phyloP scores from a whole-genome alignment of 495 filamentous ascomycete genomes.

The Penicillium coffeae region DNA sequence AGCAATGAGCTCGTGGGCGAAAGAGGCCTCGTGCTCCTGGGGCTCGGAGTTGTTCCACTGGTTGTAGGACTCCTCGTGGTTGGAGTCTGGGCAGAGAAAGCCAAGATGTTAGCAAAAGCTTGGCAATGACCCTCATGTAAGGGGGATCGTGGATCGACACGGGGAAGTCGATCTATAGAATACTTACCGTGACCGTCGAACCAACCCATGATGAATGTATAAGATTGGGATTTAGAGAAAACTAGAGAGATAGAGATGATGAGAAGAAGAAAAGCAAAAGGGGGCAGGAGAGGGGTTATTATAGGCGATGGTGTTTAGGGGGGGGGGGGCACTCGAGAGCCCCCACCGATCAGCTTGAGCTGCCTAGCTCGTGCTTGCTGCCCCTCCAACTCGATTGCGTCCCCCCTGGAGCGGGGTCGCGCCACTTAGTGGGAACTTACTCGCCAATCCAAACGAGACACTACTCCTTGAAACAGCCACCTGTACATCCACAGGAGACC shows the following conservation, averaged over 20 bases:
- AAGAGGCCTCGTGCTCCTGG: constrained; percentile 46
- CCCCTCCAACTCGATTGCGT: not conserved
- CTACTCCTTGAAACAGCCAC: not conserved
- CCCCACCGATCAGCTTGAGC: not conserved
- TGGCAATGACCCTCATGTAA: not conserved
- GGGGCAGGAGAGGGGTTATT: constrained; percentile 2
- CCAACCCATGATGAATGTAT: constrained; percentile 14
- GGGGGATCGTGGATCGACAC: not conserved
- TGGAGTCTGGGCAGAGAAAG: constrained; percentile 9
- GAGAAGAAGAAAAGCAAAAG: not conserved
- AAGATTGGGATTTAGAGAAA: not conserved
- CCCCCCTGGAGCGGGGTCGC: not conserved
- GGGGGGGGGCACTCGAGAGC: not conserved
- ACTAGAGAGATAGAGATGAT: not conserved
- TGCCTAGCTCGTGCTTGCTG: not conserved
- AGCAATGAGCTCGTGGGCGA: constrained; percentile 65
- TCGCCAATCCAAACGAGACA: not conserved
- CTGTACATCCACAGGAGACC: not conserved
- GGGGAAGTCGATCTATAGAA: not conserved
- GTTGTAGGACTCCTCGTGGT: constrained; percentile 37
- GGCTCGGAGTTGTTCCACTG: constrained; percentile 1
- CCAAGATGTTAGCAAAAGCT: constrained; percentile 4
- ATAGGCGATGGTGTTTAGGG: not conserved
- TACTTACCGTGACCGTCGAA: constrained; percentile 6
- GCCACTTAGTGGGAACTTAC: not conserved